phyloP scores from a whole-genome alignment of 805 yeast species.

The Candida suzukii region DNA sequence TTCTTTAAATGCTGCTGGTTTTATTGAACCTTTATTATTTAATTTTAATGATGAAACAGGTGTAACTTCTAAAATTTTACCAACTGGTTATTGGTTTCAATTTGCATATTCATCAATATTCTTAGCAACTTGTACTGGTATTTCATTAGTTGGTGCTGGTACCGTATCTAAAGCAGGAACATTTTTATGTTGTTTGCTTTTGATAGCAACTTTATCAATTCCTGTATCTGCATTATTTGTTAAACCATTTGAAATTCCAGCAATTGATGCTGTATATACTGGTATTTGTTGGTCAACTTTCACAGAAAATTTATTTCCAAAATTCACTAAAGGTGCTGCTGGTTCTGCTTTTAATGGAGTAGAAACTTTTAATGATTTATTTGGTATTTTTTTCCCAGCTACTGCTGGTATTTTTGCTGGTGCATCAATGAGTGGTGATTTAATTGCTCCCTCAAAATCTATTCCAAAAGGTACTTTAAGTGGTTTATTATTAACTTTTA shows the following conservation, averaged over 20 bases:
- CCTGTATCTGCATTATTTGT: conserved; percentile 72
- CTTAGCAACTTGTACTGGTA: conserved; percentile 60
- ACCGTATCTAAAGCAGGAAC: conserved; percentile 81
- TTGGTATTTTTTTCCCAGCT: conserved; percentile 96
- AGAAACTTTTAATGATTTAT: conserved; percentile 78
- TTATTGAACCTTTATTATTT: conserved; percentile 80
- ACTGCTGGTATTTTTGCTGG: conserved; percentile 99
- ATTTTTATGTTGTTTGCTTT: conserved; percentile 56
- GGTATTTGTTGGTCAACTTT: conserved; percentile 72
- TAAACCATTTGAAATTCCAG: conserved; percentile 51
- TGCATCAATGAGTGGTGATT: conserved; percentile 96
- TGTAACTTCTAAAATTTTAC: conserved; percentile 47
- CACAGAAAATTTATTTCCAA: conserved; percentile 62
- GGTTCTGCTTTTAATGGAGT: conserved; percentile 60
- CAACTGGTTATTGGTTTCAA: conserved; percentile 59
- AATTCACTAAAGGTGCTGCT: conserved; percentile 85
- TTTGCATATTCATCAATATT: conserved; percentile 66
- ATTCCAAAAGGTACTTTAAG: conserved; percentile 92
- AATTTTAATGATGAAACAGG: conserved; percentile 67
- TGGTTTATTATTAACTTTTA: conserved; percentile 74
- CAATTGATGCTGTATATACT: conserved; percentile 45
- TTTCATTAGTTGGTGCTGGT: conserved; percentile 76
- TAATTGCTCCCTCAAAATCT: conserved; percentile 75
- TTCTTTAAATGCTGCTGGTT: conserved; percentile 92
- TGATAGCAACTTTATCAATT: conserved; percentile 69